Conservation (phyloP, 345 rosid genomes). For the Boechera retrofracta region DNA sequence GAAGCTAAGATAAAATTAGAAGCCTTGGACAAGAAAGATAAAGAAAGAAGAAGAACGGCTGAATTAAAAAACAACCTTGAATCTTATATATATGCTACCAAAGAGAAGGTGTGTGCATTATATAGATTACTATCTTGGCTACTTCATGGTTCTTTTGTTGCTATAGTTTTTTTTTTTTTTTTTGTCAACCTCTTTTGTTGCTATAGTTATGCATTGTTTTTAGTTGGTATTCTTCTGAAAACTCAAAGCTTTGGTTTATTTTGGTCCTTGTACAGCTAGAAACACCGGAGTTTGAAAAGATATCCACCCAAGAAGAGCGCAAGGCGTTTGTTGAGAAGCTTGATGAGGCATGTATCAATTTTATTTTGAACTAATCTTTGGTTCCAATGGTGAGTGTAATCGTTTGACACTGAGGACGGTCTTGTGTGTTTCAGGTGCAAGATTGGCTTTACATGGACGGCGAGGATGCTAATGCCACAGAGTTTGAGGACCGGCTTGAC, state of each 20-base stretch:
- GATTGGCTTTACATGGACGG: slow-evolving; percentile 99
- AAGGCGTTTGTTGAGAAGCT: slow-evolving; percentile 80
- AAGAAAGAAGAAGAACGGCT: slow-evolving; percentile 89
- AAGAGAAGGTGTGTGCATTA: slow-evolving; percentile 72
- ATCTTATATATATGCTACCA: slow-evolving; percentile 89
- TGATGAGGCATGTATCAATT: slow-evolving; percentile 65
- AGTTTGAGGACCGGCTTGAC: slow-evolving; percentile 74
- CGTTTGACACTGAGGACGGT: slow-evolving; percentile 15
- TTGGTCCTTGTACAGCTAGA: slow-evolving; percentile 65
- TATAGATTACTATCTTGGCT: neutral
- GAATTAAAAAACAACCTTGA: slow-evolving; percentile 94
- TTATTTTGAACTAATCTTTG: neutral
- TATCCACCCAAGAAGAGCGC: slow-evolving; percentile 81
- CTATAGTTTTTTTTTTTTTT: neutral
- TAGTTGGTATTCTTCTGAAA: slow-evolving; percentile 19
- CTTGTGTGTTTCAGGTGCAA: slow-evolving; percentile 69
- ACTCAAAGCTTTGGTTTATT: slow-evolving; percentile 19
- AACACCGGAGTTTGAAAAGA: slow-evolving; percentile 65
- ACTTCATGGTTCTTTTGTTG: slow-evolving; percentile 12
- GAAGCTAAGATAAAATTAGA: slow-evolving; percentile 82
- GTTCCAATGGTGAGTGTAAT: slow-evolving; percentile 14
- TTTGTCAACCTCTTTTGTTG: neutral
- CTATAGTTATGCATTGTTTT: slow-evolving; percentile 4
- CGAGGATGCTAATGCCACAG: slow-evolving; percentile 83
- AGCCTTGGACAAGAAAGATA: slow-evolving; percentile 81